These are phyloP conservation scores for Aspergillus sclerotiicarbonarius DNA, from an alignment of 495 filamentous ascomycete genomes.

Conservation along the genomic window DNA sequence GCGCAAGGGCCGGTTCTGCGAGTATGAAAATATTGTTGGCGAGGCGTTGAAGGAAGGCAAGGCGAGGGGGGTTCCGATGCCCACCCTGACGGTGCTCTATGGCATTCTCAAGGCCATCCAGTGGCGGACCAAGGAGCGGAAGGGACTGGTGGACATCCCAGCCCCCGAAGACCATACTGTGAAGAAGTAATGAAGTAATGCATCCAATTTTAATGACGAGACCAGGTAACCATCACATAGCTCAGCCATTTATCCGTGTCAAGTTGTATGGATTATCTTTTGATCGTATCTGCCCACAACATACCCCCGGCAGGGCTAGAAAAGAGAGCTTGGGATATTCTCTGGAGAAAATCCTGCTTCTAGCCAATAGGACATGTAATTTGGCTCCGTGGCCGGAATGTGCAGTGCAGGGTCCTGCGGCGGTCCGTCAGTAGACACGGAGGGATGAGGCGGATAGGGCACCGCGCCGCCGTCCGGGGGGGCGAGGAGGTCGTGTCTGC, in stretches of 20 bases:
- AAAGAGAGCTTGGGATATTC: neutral
- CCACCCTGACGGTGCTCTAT: conserved; percentile 14
- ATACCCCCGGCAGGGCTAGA: too few species aligned
- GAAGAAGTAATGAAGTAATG: conserved; percentile 3
- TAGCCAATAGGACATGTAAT: neutral
- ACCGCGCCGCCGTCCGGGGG: too few species aligned
- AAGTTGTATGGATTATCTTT: too few species aligned
- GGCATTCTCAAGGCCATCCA: conserved; percentile 12
- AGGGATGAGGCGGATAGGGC: neutral
- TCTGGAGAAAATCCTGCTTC: neutral
- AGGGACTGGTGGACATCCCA: conserved; percentile 14
- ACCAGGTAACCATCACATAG: neutral
- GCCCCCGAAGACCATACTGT: conserved; percentile 12
- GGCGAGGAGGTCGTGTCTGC: neutral
- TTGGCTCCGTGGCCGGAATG: neutral
- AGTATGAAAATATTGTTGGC: conserved; percentile 53
- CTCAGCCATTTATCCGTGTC: too few species aligned
- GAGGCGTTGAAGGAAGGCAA: conserved; percentile 49
- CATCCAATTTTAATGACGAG: too few species aligned
- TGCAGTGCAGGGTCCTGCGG: neutral
- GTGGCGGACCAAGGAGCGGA: conserved; percentile 16
- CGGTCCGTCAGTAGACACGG: neutral
- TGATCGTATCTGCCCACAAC: too few species aligned
- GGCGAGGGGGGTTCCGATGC: conserved; percentile 7
- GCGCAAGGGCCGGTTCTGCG: conserved; percentile 50